phyloP scores from a whole-genome alignment of 768 basidiomycete species.

The Mycena vulgaris region DNA sequence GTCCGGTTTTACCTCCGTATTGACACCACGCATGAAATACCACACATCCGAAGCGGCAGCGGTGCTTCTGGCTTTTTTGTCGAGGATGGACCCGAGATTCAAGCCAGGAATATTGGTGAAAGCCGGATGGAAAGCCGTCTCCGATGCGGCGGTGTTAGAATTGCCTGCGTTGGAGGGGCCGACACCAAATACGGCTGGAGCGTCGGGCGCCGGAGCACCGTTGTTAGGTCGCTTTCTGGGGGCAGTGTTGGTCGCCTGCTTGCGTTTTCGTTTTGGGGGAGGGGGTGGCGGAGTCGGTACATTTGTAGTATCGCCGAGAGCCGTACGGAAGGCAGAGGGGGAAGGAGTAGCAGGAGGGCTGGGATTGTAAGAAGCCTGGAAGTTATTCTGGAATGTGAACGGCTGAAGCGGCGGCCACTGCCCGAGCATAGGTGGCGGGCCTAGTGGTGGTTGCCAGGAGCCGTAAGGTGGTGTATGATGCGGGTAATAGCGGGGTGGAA shows the following conservation, averaged over 20 bases:
- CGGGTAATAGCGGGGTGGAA: too few species aligned
- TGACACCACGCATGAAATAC: slow-evolving; percentile 13
- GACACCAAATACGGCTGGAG: background rate
- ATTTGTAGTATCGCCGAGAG: slow-evolving; percentile 5
- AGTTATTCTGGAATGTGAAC: slow-evolving; percentile 3
- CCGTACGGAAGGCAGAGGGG: background rate
- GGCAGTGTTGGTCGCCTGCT: background rate
- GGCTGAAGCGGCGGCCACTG: background rate
- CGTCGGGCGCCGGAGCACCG: background rate
- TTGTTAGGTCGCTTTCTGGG: background rate
- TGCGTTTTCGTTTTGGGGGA: background rate
- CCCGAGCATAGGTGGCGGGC: too few species aligned
- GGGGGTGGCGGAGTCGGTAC: background rate
- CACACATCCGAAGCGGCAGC: slow-evolving; percentile 12
- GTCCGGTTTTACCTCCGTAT: background rate
- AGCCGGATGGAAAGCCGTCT: background rate
- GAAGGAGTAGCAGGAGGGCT: background rate
- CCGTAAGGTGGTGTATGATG: too few species aligned
- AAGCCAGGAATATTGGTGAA: background rate
- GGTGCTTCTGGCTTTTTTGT: background rate
- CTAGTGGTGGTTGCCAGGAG: too few species aligned
- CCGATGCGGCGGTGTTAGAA: slow-evolving; percentile 4
- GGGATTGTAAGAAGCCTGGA: background rate
- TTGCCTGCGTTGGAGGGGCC: background rate
- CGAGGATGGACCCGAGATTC: slow-evolving; percentile 8